Conservation (phyloP, 495 filamentous ascomycete genomes). For the Penicillium coprophilum region DNA sequence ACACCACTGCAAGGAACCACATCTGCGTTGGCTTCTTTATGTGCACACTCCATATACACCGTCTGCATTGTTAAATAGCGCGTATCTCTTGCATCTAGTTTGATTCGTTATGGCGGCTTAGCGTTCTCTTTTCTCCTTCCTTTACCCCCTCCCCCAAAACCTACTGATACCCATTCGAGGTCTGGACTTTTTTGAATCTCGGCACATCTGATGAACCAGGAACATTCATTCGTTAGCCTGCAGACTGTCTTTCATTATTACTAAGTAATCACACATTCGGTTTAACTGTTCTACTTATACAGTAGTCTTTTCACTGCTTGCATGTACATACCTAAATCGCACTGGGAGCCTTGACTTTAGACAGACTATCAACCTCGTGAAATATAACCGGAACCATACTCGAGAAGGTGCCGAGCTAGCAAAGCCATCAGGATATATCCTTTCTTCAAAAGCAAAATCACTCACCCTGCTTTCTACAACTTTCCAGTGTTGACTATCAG, state of each 20-base stretch:
- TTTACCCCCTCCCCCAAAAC: not conserved
- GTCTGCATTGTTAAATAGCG: constrained; percentile 22
- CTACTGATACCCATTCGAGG: constrained; percentile 4
- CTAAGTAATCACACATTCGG: not conserved
- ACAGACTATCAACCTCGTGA: constrained; percentile 24
- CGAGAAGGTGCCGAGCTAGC: constrained; percentile 7
- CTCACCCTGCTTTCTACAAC: constrained; percentile 18
- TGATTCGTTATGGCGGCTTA: constrained; percentile 18
- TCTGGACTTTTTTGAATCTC: not conserved
- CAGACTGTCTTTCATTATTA: not conserved
- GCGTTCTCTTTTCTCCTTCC: constrained; percentile 15
- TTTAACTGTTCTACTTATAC: not conserved
- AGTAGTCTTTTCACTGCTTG: not conserved
- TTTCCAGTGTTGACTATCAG: constrained; percentile 11
- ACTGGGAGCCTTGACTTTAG: not conserved
- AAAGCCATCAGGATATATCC: not conserved
- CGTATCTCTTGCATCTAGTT: constrained; percentile 16
- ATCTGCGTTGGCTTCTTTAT: not conserved
- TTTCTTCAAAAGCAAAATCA: not conserved
- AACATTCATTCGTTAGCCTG: not conserved
- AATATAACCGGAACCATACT: constrained; percentile 2
- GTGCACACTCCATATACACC: constrained; percentile 3
- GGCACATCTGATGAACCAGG: not conserved
- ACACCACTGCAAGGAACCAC: not conserved
- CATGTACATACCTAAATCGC: not conserved